Percentiles rank a stretch among this genome's conserved stretches.
These are phyloP conservation scores for Stephanodiscus triporus DNA, from an alignment of 108 stramenopile species.

Conservation along the genomic window DNA sequence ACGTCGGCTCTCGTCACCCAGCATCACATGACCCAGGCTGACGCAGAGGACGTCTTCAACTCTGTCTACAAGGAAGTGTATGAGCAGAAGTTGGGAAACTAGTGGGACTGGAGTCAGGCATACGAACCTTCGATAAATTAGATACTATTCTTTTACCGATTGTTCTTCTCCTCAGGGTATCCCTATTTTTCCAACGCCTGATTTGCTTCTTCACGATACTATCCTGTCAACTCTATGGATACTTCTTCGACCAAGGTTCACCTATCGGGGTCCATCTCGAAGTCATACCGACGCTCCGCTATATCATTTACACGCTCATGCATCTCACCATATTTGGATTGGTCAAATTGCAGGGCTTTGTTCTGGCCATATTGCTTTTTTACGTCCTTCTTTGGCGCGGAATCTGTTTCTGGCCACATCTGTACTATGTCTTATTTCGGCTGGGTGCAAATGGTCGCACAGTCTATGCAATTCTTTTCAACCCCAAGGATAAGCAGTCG, in stretches of 20 bases:
- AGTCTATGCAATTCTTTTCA: not conserved
- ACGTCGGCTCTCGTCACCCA: not conserved
- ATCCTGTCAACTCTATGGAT: not conserved
- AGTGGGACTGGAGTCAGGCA: not conserved
- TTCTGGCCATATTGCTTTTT: no score
- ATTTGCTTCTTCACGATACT: not conserved
- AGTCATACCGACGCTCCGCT: no score
- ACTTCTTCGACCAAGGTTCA: not conserved
- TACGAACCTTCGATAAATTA: not conserved
- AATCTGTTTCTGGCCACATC: not conserved
- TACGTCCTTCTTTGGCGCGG: no score
- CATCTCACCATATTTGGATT: no score
- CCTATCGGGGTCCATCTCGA: no score
- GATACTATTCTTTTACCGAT: not conserved
- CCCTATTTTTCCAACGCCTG: not conserved
- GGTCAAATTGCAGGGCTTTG: no score
- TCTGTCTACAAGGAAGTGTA: not conserved
- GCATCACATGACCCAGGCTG: not conserved
- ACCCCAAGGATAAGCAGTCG: not conserved
- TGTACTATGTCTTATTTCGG: not conserved
- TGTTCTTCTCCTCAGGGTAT: conserved; percentile 7
- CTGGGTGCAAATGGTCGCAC: not conserved
- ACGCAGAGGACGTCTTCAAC: not conserved
- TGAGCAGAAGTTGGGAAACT: not conserved
- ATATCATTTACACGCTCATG: no score